Base-by-base conservation (phyloP, 257 asterid genomes). In the Apocynum venetum region DNA sequence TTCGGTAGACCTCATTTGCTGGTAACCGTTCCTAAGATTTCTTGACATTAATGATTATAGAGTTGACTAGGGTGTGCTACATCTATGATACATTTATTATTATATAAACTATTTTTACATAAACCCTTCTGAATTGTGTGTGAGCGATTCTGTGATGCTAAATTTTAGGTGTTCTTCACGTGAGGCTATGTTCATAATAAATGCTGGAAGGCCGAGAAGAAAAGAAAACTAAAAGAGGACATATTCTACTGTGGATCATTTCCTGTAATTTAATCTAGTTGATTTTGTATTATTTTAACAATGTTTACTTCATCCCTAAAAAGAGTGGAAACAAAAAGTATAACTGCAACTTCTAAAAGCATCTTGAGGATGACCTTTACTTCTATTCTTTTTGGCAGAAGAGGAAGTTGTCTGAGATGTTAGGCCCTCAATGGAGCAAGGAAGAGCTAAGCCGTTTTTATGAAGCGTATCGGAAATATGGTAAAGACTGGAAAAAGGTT, bases 401-500 rank as follows among this genome's bases (percentile, higher is more conserved):
- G 89, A 91, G 97, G 85, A 94, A 94, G 87, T 80, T 89, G 82
- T 72, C 92, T 77, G 92, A 89, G 83, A 84, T 88, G 97, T 92
- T 94, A 75, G 98, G 98, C 66, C 89, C 92, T 73, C 93, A 89
- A 48, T 94, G 98, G 98, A 87, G 86, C 76, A 84, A 81, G 84
- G 96, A 89, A 81, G 97, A 92, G 83, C 89, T 94, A 73, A 86
- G 80, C 79, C 91, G 92, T 78, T 94, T 94, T 81, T 94, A 94
- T 83, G 93, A 94, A 46, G 91, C 97, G 38, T 92, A 89, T 81
- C 90, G 98, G 81, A 94, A 87, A 82, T 79, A 92, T 80, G 92
- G 94, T 72, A 89, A 87, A 87, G 93, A 94, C 63, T 94, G 97
- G 97, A 92, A 91, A 84, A 94, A 94, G 98, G 97, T 94, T 36